Percentiles rank a stretch among this genome's conserved stretches.
These are phyloP conservation scores for Phialocephala sp. DNA, from an alignment of 2,329 filamentous ascomycete genomes.

Conservation along the genomic window DNA sequence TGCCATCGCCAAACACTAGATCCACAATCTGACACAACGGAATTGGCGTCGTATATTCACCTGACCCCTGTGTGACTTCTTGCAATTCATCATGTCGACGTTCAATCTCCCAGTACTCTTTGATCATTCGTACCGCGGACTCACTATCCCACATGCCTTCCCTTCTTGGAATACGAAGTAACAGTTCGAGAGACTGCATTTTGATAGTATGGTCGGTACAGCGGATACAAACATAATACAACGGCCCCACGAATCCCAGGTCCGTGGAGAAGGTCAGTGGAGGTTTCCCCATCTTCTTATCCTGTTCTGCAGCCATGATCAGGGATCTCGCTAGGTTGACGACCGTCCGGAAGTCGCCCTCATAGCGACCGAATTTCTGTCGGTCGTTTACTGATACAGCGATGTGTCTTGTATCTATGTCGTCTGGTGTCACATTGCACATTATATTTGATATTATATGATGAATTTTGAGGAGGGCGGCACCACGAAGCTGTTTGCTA, in stretches of 20 bases:
- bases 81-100: constrained; percentile 23
- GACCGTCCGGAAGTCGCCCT: constrained; percentile 31
- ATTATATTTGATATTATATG: constrained; percentile 36
- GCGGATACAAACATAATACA: constrained; percentile 39
- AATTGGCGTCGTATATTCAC: constrained; percentile 8
- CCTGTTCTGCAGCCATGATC: constrained; percentile 36
- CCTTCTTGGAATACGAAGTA: constrained; percentile 34
- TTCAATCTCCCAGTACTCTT: constrained; percentile 37
- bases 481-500: constrained; percentile 38
- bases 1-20: constrained; percentile 33
- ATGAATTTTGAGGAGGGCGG: constrained; percentile 41
- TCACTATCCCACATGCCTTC: constrained; percentile 43
- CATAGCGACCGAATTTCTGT: constrained; percentile 25
- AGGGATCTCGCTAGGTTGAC: constrained; percentile 37
- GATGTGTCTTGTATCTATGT: constrained; percentile 27
- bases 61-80: neutral
- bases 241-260: constrained; percentile 38
- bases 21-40: constrained; percentile 28
- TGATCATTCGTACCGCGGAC: constrained; percentile 29
- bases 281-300: constrained; percentile 33
- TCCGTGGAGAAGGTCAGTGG: constrained; percentile 39
- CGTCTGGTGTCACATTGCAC: constrained; percentile 25
- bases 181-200: constrained; percentile 34
- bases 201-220: constrained; percentile 26
- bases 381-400: constrained; percentile 28